Percentiles rank a stretch among this genome's conserved stretches.
Evolutionary conservation across 352 stramenopile genomes (phyloP).

Genomic region (Phytophthora pini): DNA sequence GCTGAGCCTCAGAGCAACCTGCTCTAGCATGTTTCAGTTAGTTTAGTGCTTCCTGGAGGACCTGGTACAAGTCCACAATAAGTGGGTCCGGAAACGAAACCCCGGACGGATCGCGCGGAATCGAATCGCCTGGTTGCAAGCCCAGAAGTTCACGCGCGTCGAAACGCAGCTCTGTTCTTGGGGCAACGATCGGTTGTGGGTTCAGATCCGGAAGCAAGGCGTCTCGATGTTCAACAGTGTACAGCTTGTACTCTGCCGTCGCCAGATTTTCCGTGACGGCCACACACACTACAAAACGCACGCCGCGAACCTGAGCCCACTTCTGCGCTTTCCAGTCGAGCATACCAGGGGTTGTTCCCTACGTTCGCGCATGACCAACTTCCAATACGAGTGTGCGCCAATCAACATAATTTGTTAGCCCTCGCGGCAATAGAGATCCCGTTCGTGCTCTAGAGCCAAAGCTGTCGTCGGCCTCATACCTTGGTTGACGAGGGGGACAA

Average conservation of each 20-base stretch:
- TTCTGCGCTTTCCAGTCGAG: conserved; percentile 10
- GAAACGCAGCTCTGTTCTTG: background rate
- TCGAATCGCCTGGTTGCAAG: background rate
- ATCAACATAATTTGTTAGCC: background rate
- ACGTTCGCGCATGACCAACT: background rate
- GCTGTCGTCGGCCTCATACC: conserved; percentile 1
- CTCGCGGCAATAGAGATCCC: background rate
- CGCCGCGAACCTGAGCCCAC: background rate
- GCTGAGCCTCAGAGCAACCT: too few relatives aligned
- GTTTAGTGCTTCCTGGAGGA: background rate
- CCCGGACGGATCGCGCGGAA: background rate
- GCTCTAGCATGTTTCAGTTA: too few relatives aligned
- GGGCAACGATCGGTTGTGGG: background rate
- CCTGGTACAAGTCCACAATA: background rate
- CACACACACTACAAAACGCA: conserved; percentile 12
- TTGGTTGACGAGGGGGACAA: background rate
- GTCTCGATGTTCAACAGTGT: too few relatives aligned
- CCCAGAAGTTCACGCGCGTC: background rate
- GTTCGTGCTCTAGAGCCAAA: background rate
- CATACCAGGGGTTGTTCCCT: background rate
- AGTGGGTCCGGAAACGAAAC: background rate
- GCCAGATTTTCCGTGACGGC: background rate
- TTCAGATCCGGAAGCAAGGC: too few relatives aligned
- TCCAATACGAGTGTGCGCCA: conserved; percentile 8
- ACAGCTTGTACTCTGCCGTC: background rate